Conservation (phyloP, 73 alveolate genomes). For the Effrenium voratum region DNA sequence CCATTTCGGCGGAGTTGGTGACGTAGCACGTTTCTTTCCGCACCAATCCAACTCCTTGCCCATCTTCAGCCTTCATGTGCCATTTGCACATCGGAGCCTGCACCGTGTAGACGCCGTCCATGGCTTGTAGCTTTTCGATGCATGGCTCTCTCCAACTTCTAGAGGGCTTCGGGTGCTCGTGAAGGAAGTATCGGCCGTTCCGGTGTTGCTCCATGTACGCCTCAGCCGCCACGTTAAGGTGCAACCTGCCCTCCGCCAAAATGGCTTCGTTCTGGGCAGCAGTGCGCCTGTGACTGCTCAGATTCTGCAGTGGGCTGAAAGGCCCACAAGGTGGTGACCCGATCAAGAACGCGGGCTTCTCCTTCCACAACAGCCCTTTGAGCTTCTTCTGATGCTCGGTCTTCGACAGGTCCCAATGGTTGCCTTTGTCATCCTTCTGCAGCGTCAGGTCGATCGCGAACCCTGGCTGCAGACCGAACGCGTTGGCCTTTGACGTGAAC, state of each 20-base stretch:
- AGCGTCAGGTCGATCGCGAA: neutral
- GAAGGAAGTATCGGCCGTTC: conserved; percentile 4
- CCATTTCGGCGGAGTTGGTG: conserved; percentile 3
- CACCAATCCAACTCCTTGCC: neutral
- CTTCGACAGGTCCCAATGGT: neutral
- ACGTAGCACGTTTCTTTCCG: neutral
- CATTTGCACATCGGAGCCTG: conserved; percentile 53
- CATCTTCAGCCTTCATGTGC: neutral
- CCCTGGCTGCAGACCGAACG: neutral
- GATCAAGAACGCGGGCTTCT: neutral
- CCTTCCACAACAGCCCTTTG: neutral
- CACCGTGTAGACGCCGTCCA: neutral
- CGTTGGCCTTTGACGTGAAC: conserved; percentile 3
- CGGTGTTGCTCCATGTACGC: neutral
- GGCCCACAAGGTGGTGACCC: conserved; percentile 6
- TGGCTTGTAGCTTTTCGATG: neutral
- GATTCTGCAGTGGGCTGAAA: neutral
- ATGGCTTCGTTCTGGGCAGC: neutral
- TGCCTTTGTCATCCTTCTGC: too few species aligned
- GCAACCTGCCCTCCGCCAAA: neutral
- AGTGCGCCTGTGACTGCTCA: neutral
- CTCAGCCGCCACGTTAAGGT: neutral
- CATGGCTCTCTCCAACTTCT: neutral
- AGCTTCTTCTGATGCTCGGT: neutral
- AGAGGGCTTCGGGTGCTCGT: conserved; percentile 5